Evolutionary conservation across 2,329 filamentous ascomycete species (phyloP).

Genomic region (Aureobasidium sp.): DNA sequence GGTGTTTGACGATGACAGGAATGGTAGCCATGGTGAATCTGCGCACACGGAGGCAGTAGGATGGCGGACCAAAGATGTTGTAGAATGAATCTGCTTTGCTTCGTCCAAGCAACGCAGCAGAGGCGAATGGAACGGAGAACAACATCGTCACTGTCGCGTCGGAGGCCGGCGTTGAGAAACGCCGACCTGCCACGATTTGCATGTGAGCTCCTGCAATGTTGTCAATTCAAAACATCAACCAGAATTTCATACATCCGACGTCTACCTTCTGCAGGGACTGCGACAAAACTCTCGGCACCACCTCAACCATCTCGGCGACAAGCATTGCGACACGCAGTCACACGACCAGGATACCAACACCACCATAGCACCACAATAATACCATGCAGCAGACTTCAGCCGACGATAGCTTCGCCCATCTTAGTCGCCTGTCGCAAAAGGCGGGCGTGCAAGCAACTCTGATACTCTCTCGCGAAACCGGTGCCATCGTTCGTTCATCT

Average conservation of each 20-base stretch:
- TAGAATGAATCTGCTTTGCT: not conserved
- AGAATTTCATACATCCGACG: not conserved
- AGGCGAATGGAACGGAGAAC: not conserved
- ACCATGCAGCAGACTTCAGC: not conserved
- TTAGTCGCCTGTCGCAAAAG: slow-evolving; percentile 66
- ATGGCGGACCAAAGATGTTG: not conserved
- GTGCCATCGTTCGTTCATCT: slow-evolving; percentile 66
- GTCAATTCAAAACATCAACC: slow-evolving; percentile 2
- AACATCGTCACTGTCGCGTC: not conserved
- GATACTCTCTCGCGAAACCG: slow-evolving; percentile 62
- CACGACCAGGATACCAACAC: not conserved
- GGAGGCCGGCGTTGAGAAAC: not conserved
- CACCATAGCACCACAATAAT: not conserved
- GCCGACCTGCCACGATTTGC: not conserved
- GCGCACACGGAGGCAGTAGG: not conserved
- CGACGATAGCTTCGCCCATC: slow-evolving; percentile 54
- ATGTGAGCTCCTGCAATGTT: not conserved
- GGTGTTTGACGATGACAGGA: slow-evolving; percentile 84
- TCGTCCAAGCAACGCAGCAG: not conserved
- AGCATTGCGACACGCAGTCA: not conserved
- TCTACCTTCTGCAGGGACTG: not conserved
- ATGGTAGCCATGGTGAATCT: slow-evolving; percentile 3
- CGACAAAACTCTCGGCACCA: not conserved
- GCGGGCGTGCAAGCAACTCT: slow-evolving; percentile 71
- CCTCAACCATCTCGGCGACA: not conserved